Evolutionary conservation across 768 basidiomycete genomes (phyloP).

Genomic region (Rhizopogon rudus): DNA sequence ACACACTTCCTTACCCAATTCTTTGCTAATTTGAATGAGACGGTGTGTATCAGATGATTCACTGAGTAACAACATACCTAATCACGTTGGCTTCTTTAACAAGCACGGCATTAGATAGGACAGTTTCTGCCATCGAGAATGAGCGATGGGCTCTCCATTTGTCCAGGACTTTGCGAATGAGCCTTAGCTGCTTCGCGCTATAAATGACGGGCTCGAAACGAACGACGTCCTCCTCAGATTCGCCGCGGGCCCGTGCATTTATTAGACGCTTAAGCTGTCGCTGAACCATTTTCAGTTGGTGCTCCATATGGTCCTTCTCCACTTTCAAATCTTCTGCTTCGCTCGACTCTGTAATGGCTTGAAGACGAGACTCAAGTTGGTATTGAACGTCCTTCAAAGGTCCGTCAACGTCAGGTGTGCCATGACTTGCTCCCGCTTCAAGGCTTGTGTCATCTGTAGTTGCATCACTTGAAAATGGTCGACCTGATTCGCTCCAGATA

Average conservation of each 20-base stretch:
- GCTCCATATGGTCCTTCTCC: slow-evolving; percentile 92
- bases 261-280: slow-evolving; percentile 78
- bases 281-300: slow-evolving; percentile 76
- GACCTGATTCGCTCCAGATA: slow-evolving; percentile 85
- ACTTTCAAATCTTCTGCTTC: slow-evolving; percentile 84
- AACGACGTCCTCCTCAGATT: slow-evolving; percentile 55
- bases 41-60: background rate
- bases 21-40: slow-evolving; percentile 50
- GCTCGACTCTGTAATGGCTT: slow-evolving; percentile 56
- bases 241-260: slow-evolving; percentile 74
- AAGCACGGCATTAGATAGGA: slow-evolving; percentile 77
- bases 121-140: slow-evolving; percentile 90
- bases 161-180: slow-evolving; percentile 79
- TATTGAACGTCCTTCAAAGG: slow-evolving; percentile 67
- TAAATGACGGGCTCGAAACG: slow-evolving; percentile 81
- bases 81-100: slow-evolving; percentile 96
- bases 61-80: slow-evolving; percentile 42
- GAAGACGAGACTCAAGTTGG: slow-evolving; percentile 67
- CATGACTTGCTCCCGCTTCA: slow-evolving; percentile 53
- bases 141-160: slow-evolving; percentile 82
- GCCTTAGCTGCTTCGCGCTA: slow-evolving; percentile 71
- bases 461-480: slow-evolving; percentile 71
- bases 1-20: slow-evolving; percentile 79
- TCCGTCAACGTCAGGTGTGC: slow-evolving; percentile 63
- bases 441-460: slow-evolving; percentile 87